Evolutionary conservation across 108 stramenopile species (phyloP).

Genomic region (Skeletonema marinoi): DNA sequence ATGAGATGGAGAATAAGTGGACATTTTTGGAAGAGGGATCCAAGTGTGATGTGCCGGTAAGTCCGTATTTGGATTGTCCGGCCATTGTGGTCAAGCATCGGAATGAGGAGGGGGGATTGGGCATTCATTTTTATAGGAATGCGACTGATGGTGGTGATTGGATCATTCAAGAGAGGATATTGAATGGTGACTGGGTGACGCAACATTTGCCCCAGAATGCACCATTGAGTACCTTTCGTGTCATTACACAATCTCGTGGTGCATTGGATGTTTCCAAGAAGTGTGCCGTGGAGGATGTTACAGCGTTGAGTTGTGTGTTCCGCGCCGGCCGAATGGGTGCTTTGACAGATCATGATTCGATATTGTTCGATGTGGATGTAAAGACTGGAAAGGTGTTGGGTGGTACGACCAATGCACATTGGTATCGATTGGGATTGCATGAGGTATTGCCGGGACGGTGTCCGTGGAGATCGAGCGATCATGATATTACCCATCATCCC

Average conservation of each 20-base stretch:
- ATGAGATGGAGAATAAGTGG: conserved; percentile 98
- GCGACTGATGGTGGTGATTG: conserved; percentile 95
- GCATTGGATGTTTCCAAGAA: conserved; percentile 52
- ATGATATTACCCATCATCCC: conserved; percentile 71
- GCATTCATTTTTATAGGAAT: conserved; percentile 94
- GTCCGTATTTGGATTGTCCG: conserved; percentile 83
- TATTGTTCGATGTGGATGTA: conserved; percentile 96
- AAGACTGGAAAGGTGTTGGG: conserved; percentile 76
- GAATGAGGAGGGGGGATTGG: conserved; percentile 98
- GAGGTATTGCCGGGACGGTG: conserved; percentile 64
- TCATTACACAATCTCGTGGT: conserved; percentile 91
- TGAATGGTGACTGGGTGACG: conserved; percentile 78
- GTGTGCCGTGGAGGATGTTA: conserved; percentile 50
- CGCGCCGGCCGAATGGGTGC: conserved; percentile 92
- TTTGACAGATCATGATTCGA: conserved; percentile 93
- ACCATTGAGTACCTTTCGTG: conserved; percentile 97
- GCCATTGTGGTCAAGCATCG: conserved; percentile 95
- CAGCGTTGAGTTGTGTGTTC: conserved; percentile 93
- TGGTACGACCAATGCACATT: conserved; percentile 97
- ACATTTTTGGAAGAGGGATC: conserved; percentile 89
- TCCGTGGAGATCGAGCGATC: conserved; percentile 70
- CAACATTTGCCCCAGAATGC: conserved; percentile 87
- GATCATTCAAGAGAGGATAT: conserved; percentile 95
- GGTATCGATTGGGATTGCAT: conserved; percentile 89
- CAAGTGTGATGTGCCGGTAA: conserved; percentile 85